Conservation (phyloP, 192 early-diverging fungal genomes). For the Umbelopsis sp. region DNA sequence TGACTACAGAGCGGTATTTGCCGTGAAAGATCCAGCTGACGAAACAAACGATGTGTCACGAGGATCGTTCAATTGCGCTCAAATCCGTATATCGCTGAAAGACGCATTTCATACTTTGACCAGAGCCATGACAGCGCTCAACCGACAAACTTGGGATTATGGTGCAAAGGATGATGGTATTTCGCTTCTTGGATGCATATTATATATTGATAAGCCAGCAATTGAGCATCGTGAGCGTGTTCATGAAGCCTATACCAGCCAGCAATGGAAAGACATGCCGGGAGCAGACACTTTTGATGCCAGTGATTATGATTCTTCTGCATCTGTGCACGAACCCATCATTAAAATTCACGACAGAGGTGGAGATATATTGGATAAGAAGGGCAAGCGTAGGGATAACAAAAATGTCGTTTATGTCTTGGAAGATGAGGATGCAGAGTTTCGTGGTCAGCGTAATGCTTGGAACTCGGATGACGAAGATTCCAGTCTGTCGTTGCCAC, state of each 20-base stretch:
- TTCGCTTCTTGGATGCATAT: constrained; percentile 4
- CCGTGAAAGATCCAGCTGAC: constrained; percentile 61
- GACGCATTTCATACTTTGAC: constrained; percentile 4
- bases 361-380: not conserved
- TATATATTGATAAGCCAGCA: not conserved
- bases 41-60: constrained; percentile 52
- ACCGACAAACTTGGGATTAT: constrained; percentile 3
- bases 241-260: constrained; percentile 2
- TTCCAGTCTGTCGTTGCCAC: not conserved
- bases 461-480: constrained; percentile 1
- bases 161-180: not conserved
- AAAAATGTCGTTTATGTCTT: not conserved
- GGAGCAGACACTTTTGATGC: constrained; percentile 9
- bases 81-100: not conserved
- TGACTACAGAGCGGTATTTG: constrained; percentile 29
- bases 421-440: constrained; percentile 2
- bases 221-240: not conserved
- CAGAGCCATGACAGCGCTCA: not conserved
- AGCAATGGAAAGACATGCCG: constrained; percentile 10
- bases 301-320: not conserved
- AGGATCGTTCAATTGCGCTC: not conserved
- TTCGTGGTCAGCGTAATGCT: not conserved
- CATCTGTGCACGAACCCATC: not conserved
- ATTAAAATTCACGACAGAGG: not conserved
- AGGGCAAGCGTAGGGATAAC: not conserved